Evolutionary conservation across 176 grass and related monocot genomes (phyloP).

Genomic region (Neostapfia colusana): DNA sequence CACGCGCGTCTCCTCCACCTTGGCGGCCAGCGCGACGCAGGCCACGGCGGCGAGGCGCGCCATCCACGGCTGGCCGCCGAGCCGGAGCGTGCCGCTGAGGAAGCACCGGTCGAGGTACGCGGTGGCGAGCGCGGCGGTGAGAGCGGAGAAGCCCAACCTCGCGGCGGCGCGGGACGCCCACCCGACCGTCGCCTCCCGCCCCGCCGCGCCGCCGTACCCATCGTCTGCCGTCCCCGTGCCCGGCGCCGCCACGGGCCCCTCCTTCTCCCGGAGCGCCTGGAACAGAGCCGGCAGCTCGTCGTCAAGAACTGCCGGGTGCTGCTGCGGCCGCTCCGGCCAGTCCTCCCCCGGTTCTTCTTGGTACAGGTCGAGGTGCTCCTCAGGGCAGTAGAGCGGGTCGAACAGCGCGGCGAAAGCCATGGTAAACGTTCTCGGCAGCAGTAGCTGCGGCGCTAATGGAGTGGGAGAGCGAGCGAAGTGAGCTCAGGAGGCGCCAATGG

Average conservation of each 20-base stretch:
- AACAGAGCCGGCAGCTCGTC: slow-evolving; percentile 48
- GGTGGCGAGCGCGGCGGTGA: slow-evolving; percentile 60
- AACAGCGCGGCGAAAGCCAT: slow-evolving; percentile 63
- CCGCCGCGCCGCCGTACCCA: slow-evolving; percentile 41
- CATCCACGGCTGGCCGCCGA: slow-evolving; percentile 64
- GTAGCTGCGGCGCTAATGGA: neutral
- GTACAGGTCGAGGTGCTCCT: slow-evolving; percentile 65
- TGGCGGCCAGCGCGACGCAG: slow-evolving; percentile 71
- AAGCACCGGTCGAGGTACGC: slow-evolving; percentile 85
- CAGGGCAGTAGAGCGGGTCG: slow-evolving; percentile 65
- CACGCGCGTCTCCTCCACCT: slow-evolving; percentile 18
- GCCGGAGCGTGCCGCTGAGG: slow-evolving; percentile 46
- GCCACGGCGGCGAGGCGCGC: slow-evolving; percentile 65
- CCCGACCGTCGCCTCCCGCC: slow-evolving; percentile 46
- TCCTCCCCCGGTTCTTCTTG: slow-evolving; percentile 29
- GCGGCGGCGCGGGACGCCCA: slow-evolving; percentile 52
- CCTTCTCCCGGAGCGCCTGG: slow-evolving; percentile 44
- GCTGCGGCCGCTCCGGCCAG: neutral
- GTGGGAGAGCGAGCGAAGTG: neutral
- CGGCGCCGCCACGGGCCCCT: neutral
- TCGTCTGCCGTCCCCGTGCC: neutral
- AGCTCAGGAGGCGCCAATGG: slow-evolving; percentile 20
- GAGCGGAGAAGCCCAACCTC: slow-evolving; percentile 57
- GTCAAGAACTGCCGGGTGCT: slow-evolving; percentile 16
- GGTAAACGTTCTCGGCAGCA: neutral